phyloP scores from a whole-genome alignment of 2,329 filamentous ascomycete species.

The Aspergillus oerlinghausenensis region DNA sequence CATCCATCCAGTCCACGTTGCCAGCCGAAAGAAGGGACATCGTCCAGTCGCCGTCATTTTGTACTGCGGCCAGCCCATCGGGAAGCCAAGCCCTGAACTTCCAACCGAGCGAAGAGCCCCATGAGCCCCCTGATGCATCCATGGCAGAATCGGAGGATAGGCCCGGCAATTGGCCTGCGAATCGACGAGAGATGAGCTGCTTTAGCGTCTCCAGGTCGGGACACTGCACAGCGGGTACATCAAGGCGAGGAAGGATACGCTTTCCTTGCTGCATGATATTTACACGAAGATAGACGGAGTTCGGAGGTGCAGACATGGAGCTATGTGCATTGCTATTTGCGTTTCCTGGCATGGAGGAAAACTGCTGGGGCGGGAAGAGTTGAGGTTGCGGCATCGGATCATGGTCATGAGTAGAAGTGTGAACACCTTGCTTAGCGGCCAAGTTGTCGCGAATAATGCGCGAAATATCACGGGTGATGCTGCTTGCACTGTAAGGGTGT shows the following conservation, averaged over 20 bases:
- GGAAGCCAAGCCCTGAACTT: conserved; percentile 40
- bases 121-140: conserved; percentile 15
- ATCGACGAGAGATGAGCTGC: conserved; percentile 29
- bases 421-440: conserved; percentile 18
- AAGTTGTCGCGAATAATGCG: conserved; percentile 39
- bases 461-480: conserved; percentile 38
- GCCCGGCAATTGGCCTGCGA: conserved; percentile 26
- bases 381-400: conserved; percentile 10
- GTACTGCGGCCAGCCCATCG: conserved; percentile 36
- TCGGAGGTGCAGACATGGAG: conserved; percentile 5
- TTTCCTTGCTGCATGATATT: conserved; percentile 37
- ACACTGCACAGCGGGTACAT: conserved; percentile 33
- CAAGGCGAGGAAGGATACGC: conserved; percentile 35
- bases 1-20: conserved; percentile 46
- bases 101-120: conserved; percentile 21
- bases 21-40: conserved; percentile 40
- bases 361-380: conserved; percentile 16
- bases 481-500: conserved; percentile 34
- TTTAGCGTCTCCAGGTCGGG: conserved; percentile 30
- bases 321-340: conserved; percentile 5
- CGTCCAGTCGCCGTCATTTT: conserved; percentile 42
- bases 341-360: conserved; percentile 11
- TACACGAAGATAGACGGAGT: conserved; percentile 31
- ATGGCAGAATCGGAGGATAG: conserved; percentile 18
- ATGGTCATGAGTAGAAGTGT: conserved; percentile 8